Evolutionary conservation across 352 stramenopile species (phyloP).

Genomic region (Plasmopara halstedii): DNA sequence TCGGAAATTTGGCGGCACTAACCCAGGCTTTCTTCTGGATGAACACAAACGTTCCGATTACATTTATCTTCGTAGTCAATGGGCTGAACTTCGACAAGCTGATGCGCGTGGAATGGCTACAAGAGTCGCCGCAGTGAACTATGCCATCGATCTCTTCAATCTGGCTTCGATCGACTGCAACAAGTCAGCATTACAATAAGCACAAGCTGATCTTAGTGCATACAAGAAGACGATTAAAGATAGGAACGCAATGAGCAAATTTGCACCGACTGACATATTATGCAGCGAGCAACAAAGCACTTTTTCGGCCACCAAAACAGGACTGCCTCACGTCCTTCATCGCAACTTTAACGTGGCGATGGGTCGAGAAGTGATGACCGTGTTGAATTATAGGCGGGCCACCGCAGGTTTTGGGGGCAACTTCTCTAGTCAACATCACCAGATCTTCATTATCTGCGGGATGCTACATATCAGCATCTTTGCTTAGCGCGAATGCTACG

Average conservation of each 20-base stretch:
- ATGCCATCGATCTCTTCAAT: constrained; percentile 4
- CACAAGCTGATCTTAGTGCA: not conserved
- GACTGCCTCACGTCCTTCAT: constrained; percentile 4
- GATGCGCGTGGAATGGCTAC: not conserved
- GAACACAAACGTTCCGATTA: constrained; percentile 9
- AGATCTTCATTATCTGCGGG: constrained; percentile 2
- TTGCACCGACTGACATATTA: constrained; percentile 8
- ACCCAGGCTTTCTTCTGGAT: constrained; percentile 9
- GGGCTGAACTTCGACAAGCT: constrained; percentile 1
- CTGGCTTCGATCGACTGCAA: not conserved
- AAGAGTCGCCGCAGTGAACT: constrained; percentile 2
- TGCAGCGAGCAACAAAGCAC: constrained; percentile 2
- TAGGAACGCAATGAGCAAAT: constrained; percentile 6
- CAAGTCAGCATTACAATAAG: not conserved
- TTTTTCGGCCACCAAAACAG: constrained; percentile 7
- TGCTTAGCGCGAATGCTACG: not conserved
- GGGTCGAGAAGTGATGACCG: constrained; percentile 2
- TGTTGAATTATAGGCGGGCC: not conserved
- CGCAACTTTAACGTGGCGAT: not conserved
- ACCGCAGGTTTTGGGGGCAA: constrained; percentile 1
- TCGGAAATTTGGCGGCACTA: constrained; percentile 3
- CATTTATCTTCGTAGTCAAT: constrained; percentile 7
- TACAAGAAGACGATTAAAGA: not conserved
- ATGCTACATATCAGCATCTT: not conserved
- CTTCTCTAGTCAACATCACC: constrained; percentile 9